Conservation (phyloP, 257 asterid species). For the Nicotiana noctiflora region DNA sequence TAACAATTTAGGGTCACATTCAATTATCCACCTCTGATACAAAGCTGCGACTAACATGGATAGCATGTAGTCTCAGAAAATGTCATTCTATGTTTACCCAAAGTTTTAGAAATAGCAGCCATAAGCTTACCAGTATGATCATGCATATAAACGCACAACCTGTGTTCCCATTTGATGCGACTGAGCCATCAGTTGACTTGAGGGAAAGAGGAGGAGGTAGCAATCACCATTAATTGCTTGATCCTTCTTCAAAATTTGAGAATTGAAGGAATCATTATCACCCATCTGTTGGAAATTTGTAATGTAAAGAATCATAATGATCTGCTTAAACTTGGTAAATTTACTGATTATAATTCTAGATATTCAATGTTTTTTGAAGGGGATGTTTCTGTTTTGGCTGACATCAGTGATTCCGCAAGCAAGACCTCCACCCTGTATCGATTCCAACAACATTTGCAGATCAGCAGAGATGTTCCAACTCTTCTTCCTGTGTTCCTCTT, state of each 20-base stretch:
- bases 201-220: neutral
- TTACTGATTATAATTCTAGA: neutral
- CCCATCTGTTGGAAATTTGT: neutral
- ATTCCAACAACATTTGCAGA: conserved; percentile 24
- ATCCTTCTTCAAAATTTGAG: neutral
- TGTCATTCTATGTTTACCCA: neutral
- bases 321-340: neutral
- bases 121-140: neutral
- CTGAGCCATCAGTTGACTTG: neutral
- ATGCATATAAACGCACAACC: neutral
- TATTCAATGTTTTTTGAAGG: conserved; percentile 30
- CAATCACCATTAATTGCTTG: neutral
- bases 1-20: neutral
- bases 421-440: conserved; percentile 55
- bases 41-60: neutral
- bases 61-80: neutral
- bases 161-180: neutral
- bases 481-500: conserved; percentile 29
- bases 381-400: conserved; percentile 49
- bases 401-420: conserved; percentile 50
- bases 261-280: neutral
- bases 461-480: conserved; percentile 38
- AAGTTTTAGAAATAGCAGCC: neutral
- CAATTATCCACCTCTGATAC: neutral
- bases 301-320: neutral